Conservation (phyloP, 257 asterid genomes). For the Nicotiana paniculata region DNA sequence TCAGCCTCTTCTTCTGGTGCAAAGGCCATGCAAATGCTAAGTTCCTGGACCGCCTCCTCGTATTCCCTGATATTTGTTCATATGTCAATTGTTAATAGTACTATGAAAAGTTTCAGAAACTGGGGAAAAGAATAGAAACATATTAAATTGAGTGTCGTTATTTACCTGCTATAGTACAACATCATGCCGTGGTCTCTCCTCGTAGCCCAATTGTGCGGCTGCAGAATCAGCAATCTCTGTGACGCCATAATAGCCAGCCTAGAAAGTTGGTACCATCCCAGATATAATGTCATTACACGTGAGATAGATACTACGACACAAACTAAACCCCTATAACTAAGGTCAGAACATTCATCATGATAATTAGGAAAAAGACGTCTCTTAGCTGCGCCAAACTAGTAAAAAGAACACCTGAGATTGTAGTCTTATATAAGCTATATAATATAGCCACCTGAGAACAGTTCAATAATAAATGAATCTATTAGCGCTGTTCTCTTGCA, state of each 20-base stretch:
- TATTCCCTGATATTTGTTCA: slow-evolving; percentile 50
- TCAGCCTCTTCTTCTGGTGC: slow-evolving; percentile 90
- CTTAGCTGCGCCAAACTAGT: background rate
- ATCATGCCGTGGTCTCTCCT: slow-evolving; percentile 90
- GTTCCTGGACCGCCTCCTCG: slow-evolving; percentile 84
- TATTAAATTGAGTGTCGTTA: background rate
- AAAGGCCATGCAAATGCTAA: slow-evolving; percentile 93
- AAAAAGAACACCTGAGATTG: background rate
- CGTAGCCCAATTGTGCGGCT: slow-evolving; percentile 81
- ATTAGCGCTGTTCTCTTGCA: background rate
- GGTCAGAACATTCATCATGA: background rate
- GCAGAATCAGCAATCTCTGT: slow-evolving; percentile 70
- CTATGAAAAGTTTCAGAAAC: background rate
- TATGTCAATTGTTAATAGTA: background rate
- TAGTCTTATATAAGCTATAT: background rate
- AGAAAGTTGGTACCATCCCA: slow-evolving; percentile 17
- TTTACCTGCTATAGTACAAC: slow-evolving; percentile 76
- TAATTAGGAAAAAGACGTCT: background rate
- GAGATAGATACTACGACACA: background rate
- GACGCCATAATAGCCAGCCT: slow-evolving; percentile 94
- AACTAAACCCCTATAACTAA: background rate
- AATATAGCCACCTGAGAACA: background rate
- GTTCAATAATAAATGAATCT: background rate
- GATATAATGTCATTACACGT: slow-evolving; percentile 11
- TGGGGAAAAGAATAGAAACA: background rate